Percentiles rank a stretch among this genome's conserved stretches.
phyloP scores from a whole-genome alignment of 257 asterid species.

The Solanum megistacrolobum region DNA sequence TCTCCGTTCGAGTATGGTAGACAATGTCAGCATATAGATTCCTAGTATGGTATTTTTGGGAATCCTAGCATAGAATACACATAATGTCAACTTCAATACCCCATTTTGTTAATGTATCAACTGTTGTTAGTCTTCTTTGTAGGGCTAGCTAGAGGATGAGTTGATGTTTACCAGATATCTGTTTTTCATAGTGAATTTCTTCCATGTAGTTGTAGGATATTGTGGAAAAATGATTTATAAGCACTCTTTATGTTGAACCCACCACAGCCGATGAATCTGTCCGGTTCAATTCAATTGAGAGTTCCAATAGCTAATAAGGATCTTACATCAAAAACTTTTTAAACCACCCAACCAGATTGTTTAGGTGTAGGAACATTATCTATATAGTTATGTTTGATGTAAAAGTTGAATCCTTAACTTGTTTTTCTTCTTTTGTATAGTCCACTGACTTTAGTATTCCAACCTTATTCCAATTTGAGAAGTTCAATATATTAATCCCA shows the following conservation, averaged over 20 bases:
- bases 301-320: no score
- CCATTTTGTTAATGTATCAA: no score
- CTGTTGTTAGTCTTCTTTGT: no score
- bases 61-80: no score
- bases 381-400: background rate
- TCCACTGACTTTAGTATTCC: background rate
- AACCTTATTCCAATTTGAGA: background rate
- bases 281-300: background rate
- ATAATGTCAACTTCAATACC: no score
- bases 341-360: background rate
- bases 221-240: background rate
- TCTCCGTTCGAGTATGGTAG: no score
- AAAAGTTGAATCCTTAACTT: background rate
- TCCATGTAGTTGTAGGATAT: background rate
- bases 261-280: background rate
- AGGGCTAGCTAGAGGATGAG: no score
- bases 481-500: no score
- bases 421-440: background rate
- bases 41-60: no score
- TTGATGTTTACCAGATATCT: background rate
- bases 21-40: no score
- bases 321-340: background rate
- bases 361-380: background rate
- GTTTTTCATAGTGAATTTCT: no score
- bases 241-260: background rate